A percentile compares a stretch with the other conserved stretches of the same genome.
These are phyloP conservation scores for Astragalus membranaceus DNA, from an alignment of 306 rosid species.

Conservation along the genomic window DNA sequence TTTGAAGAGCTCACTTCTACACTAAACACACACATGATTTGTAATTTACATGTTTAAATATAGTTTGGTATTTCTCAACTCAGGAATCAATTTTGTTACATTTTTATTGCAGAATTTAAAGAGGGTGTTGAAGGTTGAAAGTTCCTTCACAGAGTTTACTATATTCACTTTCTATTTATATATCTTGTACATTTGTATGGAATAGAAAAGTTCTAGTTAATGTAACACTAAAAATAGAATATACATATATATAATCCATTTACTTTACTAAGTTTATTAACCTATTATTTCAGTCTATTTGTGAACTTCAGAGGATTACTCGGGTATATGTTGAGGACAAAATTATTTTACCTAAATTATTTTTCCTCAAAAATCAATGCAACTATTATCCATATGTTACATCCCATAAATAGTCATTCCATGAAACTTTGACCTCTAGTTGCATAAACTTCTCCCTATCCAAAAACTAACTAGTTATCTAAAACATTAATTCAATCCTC, in stretches of 20 bases:
- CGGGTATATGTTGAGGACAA: neutral
- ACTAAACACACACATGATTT: too few species aligned
- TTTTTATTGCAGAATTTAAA: too few species aligned
- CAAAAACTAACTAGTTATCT: neutral
- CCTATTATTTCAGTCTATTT: neutral
- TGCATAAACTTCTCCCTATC: neutral
- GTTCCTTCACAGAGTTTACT: too few species aligned
- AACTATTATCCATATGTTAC: neutral
- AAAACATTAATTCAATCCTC: neutral
- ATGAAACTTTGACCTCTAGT: slow-evolving; percentile 10
- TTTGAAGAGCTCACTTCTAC: too few species aligned
- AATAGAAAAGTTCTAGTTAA: neutral
- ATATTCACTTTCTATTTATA: neutral
- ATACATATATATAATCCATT: neutral
- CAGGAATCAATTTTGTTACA: neutral
- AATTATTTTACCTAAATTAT: neutral
- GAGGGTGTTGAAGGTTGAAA: neutral
- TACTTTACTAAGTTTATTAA: neutral
- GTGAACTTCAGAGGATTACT: neutral
- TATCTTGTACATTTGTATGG: neutral
- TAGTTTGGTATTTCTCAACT: neutral
- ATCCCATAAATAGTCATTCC: slow-evolving; percentile 16
- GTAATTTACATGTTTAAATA: too few species aligned
- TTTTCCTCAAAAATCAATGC: neutral
- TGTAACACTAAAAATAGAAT: neutral